These are phyloP conservation scores for Chaetomium cochliodes DNA, from an alignment of 495 filamentous ascomycete genomes.

Conservation along the genomic window DNA sequence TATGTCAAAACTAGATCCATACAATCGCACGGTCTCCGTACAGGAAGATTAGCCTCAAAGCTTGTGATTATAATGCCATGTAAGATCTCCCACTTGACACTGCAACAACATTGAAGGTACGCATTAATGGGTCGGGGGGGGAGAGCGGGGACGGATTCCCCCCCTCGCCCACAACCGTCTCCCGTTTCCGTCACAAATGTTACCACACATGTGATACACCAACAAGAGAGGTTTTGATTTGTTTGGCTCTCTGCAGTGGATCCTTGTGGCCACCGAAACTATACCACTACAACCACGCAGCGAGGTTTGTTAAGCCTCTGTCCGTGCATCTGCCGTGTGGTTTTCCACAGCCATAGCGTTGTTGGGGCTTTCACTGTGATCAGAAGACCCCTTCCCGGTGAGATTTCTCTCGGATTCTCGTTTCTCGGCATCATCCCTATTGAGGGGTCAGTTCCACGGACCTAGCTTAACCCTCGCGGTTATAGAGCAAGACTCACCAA, in stretches of 20 bases:
- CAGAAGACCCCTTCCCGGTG: neutral
- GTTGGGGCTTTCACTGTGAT: neutral
- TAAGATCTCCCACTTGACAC: neutral
- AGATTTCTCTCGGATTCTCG: slow-evolving; percentile 9
- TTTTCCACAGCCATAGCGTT: neutral
- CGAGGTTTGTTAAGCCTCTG: neutral
- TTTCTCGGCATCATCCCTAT: slow-evolving; percentile 27
- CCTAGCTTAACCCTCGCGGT: neutral
- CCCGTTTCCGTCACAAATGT: no score
- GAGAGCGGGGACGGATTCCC: neutral
- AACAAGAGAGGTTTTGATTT: no score
- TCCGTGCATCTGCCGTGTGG: neutral
- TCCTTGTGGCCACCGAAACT: no score
- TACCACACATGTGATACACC: no score
- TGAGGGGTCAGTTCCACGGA: neutral
- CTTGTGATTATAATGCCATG: neutral
- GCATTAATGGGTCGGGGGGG: neutral
- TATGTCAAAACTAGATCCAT: neutral
- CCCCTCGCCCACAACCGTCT: neutral
- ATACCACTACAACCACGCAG: no score
- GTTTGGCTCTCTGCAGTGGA: no score
- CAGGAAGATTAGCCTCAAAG: neutral
- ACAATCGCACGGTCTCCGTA: neutral
- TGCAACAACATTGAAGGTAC: neutral
- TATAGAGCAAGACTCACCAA: slow-evolving; percentile 1